These are phyloP conservation scores for Penicillium sp. DNA, from an alignment of 2,329 filamentous ascomycete species.

Conservation along the genomic window DNA sequence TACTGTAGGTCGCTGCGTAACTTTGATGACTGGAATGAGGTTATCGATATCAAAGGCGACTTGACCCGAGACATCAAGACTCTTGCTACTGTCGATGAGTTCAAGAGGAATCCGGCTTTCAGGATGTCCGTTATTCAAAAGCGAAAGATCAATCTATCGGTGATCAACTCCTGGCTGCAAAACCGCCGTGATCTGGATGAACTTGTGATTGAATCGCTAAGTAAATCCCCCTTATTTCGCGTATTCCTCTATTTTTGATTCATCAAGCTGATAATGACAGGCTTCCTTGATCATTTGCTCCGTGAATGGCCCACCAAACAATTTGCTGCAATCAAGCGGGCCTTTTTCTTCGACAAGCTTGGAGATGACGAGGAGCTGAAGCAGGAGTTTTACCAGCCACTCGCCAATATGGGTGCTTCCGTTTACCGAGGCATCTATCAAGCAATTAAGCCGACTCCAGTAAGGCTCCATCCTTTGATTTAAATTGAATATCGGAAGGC, in stretches of 20 bases:
- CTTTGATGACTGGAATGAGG: conserved; percentile 48
- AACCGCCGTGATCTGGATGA: conserved; percentile 61
- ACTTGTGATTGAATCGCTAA: conserved; percentile 74
- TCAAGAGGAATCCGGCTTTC: conserved; percentile 39
- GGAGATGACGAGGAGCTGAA: conserved; percentile 57
- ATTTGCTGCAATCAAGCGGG: conserved; percentile 72
- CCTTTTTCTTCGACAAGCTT: conserved; percentile 65
- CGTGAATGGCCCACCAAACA: conserved; percentile 71
- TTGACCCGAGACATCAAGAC: conserved; percentile 44
- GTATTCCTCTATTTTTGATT: not conserved
- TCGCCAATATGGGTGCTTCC: conserved; percentile 55
- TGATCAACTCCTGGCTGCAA: conserved; percentile 65
- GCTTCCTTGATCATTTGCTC: conserved; percentile 86
- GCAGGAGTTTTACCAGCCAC: conserved; percentile 8
- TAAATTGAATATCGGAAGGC: not conserved
- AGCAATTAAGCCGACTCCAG: conserved; percentile 72
- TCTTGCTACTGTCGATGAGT: conserved; percentile 37
- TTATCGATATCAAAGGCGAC: conserved; percentile 71
- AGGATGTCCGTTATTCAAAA: conserved; percentile 61
- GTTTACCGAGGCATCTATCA: conserved; percentile 88
- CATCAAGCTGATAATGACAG: conserved; percentile 31
- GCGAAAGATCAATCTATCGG: conserved; percentile 60
- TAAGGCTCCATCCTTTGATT: conserved; percentile 29
- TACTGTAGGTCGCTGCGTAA: conserved; percentile 36
- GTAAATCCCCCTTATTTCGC: conserved; percentile 38